These are phyloP conservation scores for Colletotrichum cuscutae DNA, from an alignment of 2,329 filamentous ascomycete genomes.

Conservation along the genomic window DNA sequence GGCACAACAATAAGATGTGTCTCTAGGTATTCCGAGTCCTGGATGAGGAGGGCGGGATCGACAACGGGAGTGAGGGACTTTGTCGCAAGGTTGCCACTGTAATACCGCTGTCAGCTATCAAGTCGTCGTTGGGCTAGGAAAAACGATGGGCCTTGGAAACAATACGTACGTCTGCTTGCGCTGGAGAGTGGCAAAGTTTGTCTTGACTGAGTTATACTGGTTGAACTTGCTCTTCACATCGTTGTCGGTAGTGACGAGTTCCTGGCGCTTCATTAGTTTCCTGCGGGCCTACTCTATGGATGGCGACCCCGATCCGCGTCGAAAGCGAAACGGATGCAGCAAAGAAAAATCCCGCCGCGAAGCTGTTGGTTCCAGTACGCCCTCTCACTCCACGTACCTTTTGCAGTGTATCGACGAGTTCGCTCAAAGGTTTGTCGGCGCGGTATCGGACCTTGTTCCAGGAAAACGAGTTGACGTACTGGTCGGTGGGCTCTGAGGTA, in stretches of 20 bases:
- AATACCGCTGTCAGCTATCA: slow-evolving; percentile 27
- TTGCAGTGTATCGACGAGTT: slow-evolving; percentile 87
- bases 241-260: slow-evolving; percentile 91
- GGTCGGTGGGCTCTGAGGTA: slow-evolving; percentile 86
- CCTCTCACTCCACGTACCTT: slow-evolving; percentile 67
- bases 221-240: slow-evolving; percentile 95
- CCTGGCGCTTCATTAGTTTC: slow-evolving; percentile 58
- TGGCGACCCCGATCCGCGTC: neutral
- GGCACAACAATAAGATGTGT: slow-evolving; percentile 95
- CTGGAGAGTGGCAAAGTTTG: slow-evolving; percentile 82
- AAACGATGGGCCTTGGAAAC: neutral
- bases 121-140: neutral
- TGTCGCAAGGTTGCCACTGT: slow-evolving; percentile 89
- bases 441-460: slow-evolving; percentile 99
- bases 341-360: neutral
- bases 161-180: slow-evolving; percentile 82
- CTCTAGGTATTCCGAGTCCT: slow-evolving; percentile 95
- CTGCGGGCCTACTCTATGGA: neutral
- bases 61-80: slow-evolving; percentile 93
- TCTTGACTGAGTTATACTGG: slow-evolving; percentile 93
- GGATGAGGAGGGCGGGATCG: slow-evolving; percentile 81
- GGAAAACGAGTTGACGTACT: slow-evolving; percentile 87
- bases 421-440: slow-evolving; percentile 87
- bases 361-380: neutral
- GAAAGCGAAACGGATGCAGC: neutral